Percentiles rank a stretch among this genome's conserved stretches.
Evolutionary conservation across 768 basidiomycete genomes (phyloP).

Genomic region (Ramaria rubella): DNA sequence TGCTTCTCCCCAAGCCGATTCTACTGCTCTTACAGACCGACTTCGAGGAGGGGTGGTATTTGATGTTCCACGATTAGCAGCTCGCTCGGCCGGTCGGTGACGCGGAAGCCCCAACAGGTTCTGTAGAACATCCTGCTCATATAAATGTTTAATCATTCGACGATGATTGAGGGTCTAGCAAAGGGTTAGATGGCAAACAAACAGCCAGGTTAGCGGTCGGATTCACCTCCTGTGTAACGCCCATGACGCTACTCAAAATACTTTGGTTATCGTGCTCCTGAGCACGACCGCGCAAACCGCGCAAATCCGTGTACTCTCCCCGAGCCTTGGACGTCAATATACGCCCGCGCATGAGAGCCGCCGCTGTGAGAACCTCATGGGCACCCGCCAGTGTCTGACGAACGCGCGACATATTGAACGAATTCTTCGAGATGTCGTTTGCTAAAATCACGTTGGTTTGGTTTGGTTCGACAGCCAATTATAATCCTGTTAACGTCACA

Average conservation of each 20-base stretch:
- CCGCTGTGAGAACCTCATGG: conserved; percentile 54
- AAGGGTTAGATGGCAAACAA: neutral
- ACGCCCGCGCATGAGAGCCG: conserved; percentile 58
- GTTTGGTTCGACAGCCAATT: neutral
- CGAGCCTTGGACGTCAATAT: conserved; percentile 51
- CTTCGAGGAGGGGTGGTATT: conserved; percentile 10
- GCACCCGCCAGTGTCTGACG: conserved; percentile 78
- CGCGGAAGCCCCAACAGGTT: conserved; percentile 42
- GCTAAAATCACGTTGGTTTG: conserved; percentile 40
- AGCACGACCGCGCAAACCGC: conserved; percentile 20
- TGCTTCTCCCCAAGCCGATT: conserved; percentile 36
- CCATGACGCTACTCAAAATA: conserved; percentile 72
- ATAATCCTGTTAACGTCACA: conserved; percentile 28
- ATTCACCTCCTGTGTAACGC: conserved; percentile 75
- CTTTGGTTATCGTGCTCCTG: conserved; percentile 61
- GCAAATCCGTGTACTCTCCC: conserved; percentile 42
- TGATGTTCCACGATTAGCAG: neutral
- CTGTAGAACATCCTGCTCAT: conserved; percentile 54
- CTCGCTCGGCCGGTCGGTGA: conserved; percentile 13
- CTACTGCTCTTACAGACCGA: conserved; percentile 20
- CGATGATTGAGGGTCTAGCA: conserved; percentile 69
- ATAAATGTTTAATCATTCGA: conserved; percentile 59
- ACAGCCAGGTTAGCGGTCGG: neutral
- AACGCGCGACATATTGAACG: conserved; percentile 77
- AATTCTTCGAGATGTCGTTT: conserved; percentile 90